Evolutionary conservation across 2,329 filamentous ascomycete species (phyloP).

Genomic region (Aspergillus sp.): DNA sequence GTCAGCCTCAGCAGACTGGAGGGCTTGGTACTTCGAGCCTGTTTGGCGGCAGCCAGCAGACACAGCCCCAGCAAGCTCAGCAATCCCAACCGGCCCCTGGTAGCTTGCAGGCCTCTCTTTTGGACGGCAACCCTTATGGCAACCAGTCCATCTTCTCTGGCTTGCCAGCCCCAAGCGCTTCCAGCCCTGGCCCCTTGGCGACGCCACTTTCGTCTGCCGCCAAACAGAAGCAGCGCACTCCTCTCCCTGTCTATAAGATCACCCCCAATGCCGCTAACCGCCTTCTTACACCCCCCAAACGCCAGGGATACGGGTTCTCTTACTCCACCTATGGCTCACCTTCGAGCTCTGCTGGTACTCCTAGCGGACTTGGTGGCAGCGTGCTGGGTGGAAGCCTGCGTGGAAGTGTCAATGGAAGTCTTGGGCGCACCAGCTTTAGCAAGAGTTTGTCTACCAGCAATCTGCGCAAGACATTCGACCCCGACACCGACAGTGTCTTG

Average conservation of each 20-base stretch:
- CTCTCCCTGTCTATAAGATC: conserved; percentile 83
- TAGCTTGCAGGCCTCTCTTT: conserved; percentile 73
- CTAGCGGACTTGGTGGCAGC: conserved; percentile 67
- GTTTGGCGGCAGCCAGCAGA: conserved; percentile 57
- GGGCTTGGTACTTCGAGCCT: conserved; percentile 46
- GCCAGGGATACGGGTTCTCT: conserved; percentile 81
- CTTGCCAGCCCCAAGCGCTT: conserved; percentile 61
- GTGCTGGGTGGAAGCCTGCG: conserved; percentile 51
- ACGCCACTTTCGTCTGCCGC: conserved; percentile 78
- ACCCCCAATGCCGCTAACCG: conserved; percentile 78
- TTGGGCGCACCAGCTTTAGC: conserved; percentile 67
- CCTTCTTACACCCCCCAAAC: conserved; percentile 79
- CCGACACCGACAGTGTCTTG: conserved; percentile 77
- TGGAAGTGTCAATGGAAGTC: conserved; percentile 53
- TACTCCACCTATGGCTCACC: conserved; percentile 91
- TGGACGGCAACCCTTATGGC: conserved; percentile 85
- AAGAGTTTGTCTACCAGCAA: conserved; percentile 91
- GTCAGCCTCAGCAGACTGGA: conserved; percentile 37
- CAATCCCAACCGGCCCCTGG: conserved; percentile 47
- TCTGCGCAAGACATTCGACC: conserved; percentile 76
- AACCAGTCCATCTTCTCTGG: conserved; percentile 82
- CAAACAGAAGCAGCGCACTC: conserved; percentile 76
- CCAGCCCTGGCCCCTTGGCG: conserved; percentile 84
- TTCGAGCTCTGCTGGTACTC: conserved; percentile 68
- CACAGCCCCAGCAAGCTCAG: conserved; percentile 54